These are phyloP conservation scores for Raffaelea arxii DNA, from an alignment of 2,329 filamentous ascomycete genomes.

Conservation along the genomic window DNA sequence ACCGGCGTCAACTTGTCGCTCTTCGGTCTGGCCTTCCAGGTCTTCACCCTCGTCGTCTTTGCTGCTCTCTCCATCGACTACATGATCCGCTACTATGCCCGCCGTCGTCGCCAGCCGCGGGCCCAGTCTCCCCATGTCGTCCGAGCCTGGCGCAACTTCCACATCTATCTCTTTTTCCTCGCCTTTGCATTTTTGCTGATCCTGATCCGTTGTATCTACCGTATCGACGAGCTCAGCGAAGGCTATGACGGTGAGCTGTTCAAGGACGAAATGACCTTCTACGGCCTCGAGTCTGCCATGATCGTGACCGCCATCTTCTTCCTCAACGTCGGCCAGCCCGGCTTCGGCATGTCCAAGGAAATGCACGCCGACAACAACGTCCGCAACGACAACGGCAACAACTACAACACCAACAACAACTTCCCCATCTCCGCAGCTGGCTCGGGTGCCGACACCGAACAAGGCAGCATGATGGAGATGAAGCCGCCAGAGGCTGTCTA, in stretches of 20 bases:
- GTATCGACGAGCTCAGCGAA: slow-evolving; percentile 54
- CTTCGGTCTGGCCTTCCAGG: slow-evolving; percentile 48
- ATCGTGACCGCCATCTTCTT: slow-evolving; percentile 11
- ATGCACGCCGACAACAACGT: background rate
- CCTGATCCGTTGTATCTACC: slow-evolving; percentile 44
- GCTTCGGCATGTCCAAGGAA: slow-evolving; percentile 9
- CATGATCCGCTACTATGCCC: slow-evolving; percentile 26
- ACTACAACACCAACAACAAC: background rate
- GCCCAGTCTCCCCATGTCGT: no score
- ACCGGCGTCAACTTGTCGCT: slow-evolving; percentile 38
- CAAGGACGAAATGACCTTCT: slow-evolving; percentile 39
- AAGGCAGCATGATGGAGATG: background rate
- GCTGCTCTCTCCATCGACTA: slow-evolving; percentile 38
- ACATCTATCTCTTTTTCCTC: slow-evolving; percentile 40
- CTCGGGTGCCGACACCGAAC: background rate
- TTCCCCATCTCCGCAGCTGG: no score
- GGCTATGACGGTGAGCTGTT: slow-evolving; percentile 50
- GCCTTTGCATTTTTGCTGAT: slow-evolving; percentile 46
- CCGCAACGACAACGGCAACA: background rate
- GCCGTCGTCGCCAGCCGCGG: background rate
- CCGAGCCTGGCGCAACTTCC: slow-evolving; percentile 3
- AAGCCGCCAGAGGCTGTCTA: no score
- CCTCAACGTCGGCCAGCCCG: slow-evolving; percentile 11
- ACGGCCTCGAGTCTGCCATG: slow-evolving; percentile 40
- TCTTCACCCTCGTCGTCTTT: slow-evolving; percentile 44